Percentiles rank a stretch among this genome's conserved stretches.
These are phyloP conservation scores for Tricladium varicosporioides DNA, from an alignment of 2,329 filamentous ascomycete genomes.

Conservation along the genomic window DNA sequence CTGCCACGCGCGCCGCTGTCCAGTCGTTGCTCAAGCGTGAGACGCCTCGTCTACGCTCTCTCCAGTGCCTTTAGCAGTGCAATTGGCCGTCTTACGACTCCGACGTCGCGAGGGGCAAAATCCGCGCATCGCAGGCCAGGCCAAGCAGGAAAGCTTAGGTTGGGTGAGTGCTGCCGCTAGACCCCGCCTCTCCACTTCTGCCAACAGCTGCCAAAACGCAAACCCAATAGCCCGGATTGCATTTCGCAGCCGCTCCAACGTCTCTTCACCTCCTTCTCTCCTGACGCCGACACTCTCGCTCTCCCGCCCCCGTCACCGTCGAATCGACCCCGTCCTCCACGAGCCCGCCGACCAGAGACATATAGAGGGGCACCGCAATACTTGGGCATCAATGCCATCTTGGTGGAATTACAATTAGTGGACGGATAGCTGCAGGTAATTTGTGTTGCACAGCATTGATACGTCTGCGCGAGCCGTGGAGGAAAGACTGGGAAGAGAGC, in stretches of 20 bases:
- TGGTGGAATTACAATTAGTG: slow-evolving; percentile 21
- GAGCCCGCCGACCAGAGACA: not conserved
- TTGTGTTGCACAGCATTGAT: slow-evolving; percentile 26
- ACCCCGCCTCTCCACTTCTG: slow-evolving; percentile 19
- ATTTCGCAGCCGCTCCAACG: slow-evolving; percentile 3
- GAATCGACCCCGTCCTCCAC: not conserved
- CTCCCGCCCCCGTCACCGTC: not conserved
- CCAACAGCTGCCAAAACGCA: slow-evolving; percentile 4
- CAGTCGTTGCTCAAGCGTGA: slow-evolving; percentile 10
- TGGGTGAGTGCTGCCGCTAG: slow-evolving; percentile 6
- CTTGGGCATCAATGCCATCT: slow-evolving; percentile 33
- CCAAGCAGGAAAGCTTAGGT: not conserved
- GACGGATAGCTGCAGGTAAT: slow-evolving; percentile 29
- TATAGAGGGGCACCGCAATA: slow-evolving; percentile 12
- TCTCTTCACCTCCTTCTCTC: not conserved
- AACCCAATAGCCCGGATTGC: slow-evolving; percentile 14
- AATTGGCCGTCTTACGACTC: slow-evolving; percentile 1
- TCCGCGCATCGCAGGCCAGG: slow-evolving; percentile 5
- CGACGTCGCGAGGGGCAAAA: not conserved
- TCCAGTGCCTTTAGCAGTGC: not conserved
- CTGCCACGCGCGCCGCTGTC: slow-evolving; percentile 20
- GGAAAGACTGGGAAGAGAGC: not conserved
- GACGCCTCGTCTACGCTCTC: slow-evolving; percentile 5
- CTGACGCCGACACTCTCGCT: not conserved
- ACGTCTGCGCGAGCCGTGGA: slow-evolving; percentile 1